Evolutionary conservation across 305 asterid genomes (phyloP), one percentile per base, ranked within the genome.

Genomic region (Fraxinus ornus): DNA sequence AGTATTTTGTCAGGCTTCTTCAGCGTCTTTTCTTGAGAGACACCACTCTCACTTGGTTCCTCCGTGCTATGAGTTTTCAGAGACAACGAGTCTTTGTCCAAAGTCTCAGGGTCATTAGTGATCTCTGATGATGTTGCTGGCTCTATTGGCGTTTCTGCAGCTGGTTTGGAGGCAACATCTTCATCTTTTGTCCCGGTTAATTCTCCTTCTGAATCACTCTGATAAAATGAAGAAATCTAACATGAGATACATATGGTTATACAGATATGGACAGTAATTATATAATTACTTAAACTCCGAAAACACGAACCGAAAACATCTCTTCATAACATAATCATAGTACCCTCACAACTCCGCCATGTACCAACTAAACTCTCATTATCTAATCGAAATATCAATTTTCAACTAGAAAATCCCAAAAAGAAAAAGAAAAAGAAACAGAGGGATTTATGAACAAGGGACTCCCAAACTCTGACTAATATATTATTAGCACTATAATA

Each of bases 1-100:
- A 94, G 77, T 21, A 92, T 83, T 76, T 94, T 91, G 28, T 94
- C 98, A 2, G 98, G 97, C 83, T 90, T 93, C 81, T 89, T 90
- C 10, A 86, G 85, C 3, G 88, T 74, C 80, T 88, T 90, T 64
- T 91, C 94, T 57, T 82, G 68, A 24, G 89, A 83, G 84, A 41
- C 55, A 60, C 44, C 82, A 60, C 83, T 79, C 52, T 86, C 90
- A 78, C 78, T 83, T n/a, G 12, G 82, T 19, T 87, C 90, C 10
- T 85, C 93, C 21, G 84, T 75, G 22, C 79, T 80, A 22, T 79
- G 24, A 41, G 80, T 52, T 36, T 87, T 80, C 2, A 83, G 82
- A 15, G 88, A 82, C 47, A 19, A 33, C 6, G 82, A 79, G 55
- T 85, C 88, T 78, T 85, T 87, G 26, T 80, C 92, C 1, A 72